These are phyloP conservation scores for Mimosa bimucronata DNA, from an alignment of 306 rosid species.

Conservation along the genomic window DNA sequence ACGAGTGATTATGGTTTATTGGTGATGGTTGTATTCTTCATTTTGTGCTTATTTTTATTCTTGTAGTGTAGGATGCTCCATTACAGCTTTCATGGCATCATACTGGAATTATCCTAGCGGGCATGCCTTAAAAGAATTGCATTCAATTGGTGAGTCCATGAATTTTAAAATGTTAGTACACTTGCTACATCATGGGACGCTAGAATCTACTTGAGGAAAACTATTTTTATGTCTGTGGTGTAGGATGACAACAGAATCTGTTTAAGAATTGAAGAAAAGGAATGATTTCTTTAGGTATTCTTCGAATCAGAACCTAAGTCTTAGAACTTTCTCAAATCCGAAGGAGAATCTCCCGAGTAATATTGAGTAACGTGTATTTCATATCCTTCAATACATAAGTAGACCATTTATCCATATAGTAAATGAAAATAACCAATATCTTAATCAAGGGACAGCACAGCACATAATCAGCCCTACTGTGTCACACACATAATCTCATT, in stretches of 20 bases:
- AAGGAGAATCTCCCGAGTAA: not conserved
- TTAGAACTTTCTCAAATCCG: not conserved
- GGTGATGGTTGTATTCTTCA: conserved; percentile 14
- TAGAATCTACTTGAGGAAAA: not conserved
- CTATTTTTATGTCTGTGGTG: not conserved
- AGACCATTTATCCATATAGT: not conserved
- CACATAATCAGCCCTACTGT: not conserved
- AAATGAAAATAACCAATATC: not conserved
- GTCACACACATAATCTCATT: not conserved
- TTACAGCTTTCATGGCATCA: conserved; percentile 82
- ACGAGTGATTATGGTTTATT: conserved; percentile 31
- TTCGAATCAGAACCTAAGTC: not conserved
- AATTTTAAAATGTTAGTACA: conserved; percentile 17
- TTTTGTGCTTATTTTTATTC: conserved; percentile 45
- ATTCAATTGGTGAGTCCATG: conserved; percentile 56
- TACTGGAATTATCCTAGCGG: conserved; percentile 92
- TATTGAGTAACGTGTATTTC: not conserved
- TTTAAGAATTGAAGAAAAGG: not conserved
- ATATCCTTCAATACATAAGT: not conserved
- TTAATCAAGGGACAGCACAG: not conserved
- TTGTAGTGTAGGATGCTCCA: conserved; percentile 83
- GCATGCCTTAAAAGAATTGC: conserved; percentile 78
- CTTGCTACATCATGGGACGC: conserved; percentile 18
- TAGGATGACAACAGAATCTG: not conserved
- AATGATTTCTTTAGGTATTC: not conserved